phyloP scores from a whole-genome alignment of 306 rosid species.

The Lotus japonicus region DNA sequence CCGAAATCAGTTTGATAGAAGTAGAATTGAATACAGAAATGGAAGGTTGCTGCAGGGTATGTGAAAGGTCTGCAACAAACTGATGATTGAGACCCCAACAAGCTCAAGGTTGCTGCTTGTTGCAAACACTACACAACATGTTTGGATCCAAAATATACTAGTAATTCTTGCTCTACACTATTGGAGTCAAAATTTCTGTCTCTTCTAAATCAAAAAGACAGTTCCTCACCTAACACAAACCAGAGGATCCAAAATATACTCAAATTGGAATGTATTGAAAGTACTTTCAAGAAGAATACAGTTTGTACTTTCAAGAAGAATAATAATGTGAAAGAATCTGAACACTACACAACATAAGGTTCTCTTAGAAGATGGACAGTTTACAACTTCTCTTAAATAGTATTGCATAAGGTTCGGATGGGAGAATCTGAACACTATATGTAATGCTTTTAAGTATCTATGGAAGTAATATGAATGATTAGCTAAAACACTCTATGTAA shows the following conservation, averaged over 20 bases:
- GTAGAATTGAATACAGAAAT: neutral
- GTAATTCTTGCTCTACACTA: neutral
- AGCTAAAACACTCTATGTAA: no score
- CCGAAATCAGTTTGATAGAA: neutral
- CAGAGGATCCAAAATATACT: neutral
- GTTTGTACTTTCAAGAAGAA: no score
- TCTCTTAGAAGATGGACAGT: no score
- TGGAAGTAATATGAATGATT: no score
- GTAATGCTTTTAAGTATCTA: no score
- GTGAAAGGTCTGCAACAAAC: conserved; percentile 83
- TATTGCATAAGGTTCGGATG: no score
- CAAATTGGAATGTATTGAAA: neutral
- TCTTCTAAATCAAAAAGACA: neutral
- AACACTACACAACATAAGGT: no score
- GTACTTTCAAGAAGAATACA: neutral
- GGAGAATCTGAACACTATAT: no score
- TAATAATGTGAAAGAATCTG: no score
- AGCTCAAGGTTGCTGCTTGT: conserved; percentile 99
- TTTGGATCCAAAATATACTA: no score
- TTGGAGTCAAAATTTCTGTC: neutral
- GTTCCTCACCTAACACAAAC: neutral
- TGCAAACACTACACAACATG: conserved; percentile 97
- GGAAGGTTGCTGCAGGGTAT: conserved; percentile 31
- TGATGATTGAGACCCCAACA: conserved; percentile 45
- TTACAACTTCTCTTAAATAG: no score